Base-by-base conservation (phyloP, 306 rosid genomes). In the Casuarina equisetifolia region DNA sequence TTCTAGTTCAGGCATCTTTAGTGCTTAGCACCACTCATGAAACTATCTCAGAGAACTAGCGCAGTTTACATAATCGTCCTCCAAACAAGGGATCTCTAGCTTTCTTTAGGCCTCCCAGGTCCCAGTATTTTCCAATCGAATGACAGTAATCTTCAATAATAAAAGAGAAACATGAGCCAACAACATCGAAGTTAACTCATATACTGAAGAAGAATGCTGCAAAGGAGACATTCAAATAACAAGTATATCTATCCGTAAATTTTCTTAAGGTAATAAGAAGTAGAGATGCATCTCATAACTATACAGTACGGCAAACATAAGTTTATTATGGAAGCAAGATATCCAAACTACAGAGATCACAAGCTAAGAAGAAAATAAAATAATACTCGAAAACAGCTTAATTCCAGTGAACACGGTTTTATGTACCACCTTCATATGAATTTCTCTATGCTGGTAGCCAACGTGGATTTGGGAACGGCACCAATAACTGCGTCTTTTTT, bases 401-500 rank as follows among this genome's bases (percentile, higher is more conserved):
- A 82, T 76, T 83, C 71, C 75, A 79, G 82, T 62, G 42, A 71
- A 79, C 50, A 73, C 76, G 52, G 74, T 78, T 40, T 81, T 74
- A 43, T 84, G 69, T 64, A 72, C 80, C 86, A 82, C 72, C 79
- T 92, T 83, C 78, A 95, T 77, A 91, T 83, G 88, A 86, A 89
- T 85, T 95, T 95, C 38, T 95, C 99, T 42, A 92, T 86, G 90
- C 90, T 86, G 45, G 93, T 80, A 72, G 88, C 85, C 86, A 92
- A 80, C 76, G 97, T 92, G 66, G 86, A 55, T 85, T 95, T 95
- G 2, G 97, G 97, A 78, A 95, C 97, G 19, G 89, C 93, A 16
- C 98, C 99, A 45, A 95, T 95, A 74, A 95, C 72, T 39, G 97
- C 61, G 44, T 91, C 97, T 75, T 92, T 95, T 80, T 95, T 92